phyloP scores from a whole-genome alignment of 805 yeast species.

The Candida silvatica region DNA sequence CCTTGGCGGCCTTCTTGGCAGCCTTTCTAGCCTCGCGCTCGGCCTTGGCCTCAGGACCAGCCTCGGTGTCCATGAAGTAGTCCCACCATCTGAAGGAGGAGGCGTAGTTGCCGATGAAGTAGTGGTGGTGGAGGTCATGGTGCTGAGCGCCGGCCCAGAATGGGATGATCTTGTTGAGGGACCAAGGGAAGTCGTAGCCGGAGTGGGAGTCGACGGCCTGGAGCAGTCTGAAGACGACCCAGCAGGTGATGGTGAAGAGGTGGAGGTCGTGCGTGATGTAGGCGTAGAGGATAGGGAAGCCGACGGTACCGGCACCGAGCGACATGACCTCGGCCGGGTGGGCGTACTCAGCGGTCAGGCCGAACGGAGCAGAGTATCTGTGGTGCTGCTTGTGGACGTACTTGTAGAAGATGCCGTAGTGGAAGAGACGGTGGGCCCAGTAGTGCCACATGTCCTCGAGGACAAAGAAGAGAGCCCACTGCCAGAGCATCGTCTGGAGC shows the following conservation, averaged over 20 bases:
- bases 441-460: conserved; percentile 55
- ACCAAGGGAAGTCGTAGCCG: conserved; percentile 58
- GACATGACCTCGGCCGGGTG: conserved; percentile 52
- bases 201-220: conserved; percentile 58
- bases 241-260: conserved; percentile 42
- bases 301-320: conserved; percentile 52
- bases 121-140: conserved; percentile 54
- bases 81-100: conserved; percentile 56
- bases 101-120: conserved; percentile 51
- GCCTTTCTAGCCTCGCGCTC: conserved; percentile 37
- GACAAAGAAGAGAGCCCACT: conserved; percentile 41
- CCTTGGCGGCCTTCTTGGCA: conserved; percentile 28
- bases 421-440: conserved; percentile 50
- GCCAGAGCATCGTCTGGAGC: conserved; percentile 30
- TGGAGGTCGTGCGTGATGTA: conserved; percentile 38
- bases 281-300: conserved; percentile 49
- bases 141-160: conserved; percentile 63
- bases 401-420: conserved; percentile 46
- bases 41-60: conserved; percentile 45
- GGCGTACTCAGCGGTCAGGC: conserved; percentile 53
- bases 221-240: conserved; percentile 45
- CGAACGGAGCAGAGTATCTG: conserved; percentile 55
- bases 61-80: conserved; percentile 40
- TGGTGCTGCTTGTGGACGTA: conserved; percentile 55
- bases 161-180: conserved; percentile 46